A percentile compares a stretch with the other conserved stretches of the same genome.
Evolutionary conservation across 1,284 basidiomycete species (phyloP).

Genomic region (Sphaerobolus stellatus): DNA sequence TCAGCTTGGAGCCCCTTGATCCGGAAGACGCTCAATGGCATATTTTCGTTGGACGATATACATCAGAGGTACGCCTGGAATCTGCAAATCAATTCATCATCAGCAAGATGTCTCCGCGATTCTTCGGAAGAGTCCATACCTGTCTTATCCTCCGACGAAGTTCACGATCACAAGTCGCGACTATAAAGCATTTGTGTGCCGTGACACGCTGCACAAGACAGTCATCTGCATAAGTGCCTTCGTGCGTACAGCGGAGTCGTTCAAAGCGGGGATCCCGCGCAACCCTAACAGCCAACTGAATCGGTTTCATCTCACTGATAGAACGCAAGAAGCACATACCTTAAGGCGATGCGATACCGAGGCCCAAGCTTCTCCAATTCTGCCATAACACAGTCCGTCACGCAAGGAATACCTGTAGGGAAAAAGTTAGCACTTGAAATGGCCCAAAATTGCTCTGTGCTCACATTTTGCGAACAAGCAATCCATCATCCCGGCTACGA

Average conservation of each 20-base stretch:
- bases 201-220: slow-evolving; percentile 95
- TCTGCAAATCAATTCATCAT: no score
- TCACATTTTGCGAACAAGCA: slow-evolving; percentile 98
- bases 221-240: slow-evolving; percentile 97
- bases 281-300: slow-evolving; percentile 55
- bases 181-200: slow-evolving; percentile 94
- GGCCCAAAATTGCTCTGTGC: slow-evolving; percentile 29
- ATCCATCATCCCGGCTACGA: slow-evolving; percentile 99
- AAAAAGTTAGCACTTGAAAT: slow-evolving; percentile 7
- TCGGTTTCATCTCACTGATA: background rate
- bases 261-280: slow-evolving; percentile 98
- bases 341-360: slow-evolving; percentile 90
- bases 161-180: slow-evolving; percentile 97
- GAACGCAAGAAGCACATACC: slow-evolving; percentile 45
- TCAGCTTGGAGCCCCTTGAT: slow-evolving; percentile 73
- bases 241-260: slow-evolving; percentile 87
- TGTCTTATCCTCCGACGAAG: slow-evolving; percentile 90
- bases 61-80: slow-evolving; percentile 95
- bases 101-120: background rate
- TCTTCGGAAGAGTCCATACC: slow-evolving; percentile 18
- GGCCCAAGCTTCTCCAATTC: slow-evolving; percentile 98
- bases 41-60: slow-evolving; percentile 90
- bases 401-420: slow-evolving; percentile 87
- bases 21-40: slow-evolving; percentile 90
- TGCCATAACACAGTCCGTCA: slow-evolving; percentile 97